These are phyloP conservation scores for Mikania micrantha DNA, from an alignment of 129 eudicot species.

Conservation along the genomic window DNA sequence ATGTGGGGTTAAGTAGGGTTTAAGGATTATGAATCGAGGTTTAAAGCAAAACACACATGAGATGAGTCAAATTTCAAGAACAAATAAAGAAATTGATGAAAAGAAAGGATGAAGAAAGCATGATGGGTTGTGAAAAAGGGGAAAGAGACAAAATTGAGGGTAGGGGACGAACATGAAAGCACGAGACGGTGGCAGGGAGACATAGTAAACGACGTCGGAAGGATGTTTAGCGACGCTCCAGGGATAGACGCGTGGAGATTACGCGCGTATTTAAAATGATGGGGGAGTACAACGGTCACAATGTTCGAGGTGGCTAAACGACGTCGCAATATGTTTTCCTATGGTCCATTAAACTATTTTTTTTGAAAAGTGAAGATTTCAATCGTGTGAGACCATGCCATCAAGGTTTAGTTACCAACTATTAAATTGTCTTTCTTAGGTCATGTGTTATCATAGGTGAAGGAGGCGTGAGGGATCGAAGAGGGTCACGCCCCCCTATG, in stretches of 20 bases:
- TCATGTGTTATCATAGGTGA: too few relatives aligned
- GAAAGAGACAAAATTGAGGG: constrained; percentile 30
- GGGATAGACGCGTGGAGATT: background rate
- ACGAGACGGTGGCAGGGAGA: constrained; percentile 28
- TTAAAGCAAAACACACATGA: too few relatives aligned
- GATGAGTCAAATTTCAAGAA: too few relatives aligned
- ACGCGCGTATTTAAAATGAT: constrained; percentile 28
- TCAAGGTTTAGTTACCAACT: too few relatives aligned
- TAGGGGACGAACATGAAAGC: constrained; percentile 36
- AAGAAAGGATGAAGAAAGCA: background rate
- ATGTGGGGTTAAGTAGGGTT: too few relatives aligned
- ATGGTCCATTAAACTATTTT: too few relatives aligned
- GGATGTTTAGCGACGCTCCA: constrained; percentile 8
- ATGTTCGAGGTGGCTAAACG: constrained; percentile 25
- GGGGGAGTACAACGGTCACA: constrained; percentile 40
- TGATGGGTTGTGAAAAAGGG: background rate
- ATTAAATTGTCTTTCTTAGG: too few relatives aligned
- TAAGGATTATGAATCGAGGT: too few relatives aligned
- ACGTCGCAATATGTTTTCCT: constrained; percentile 9
- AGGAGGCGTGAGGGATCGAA: too few relatives aligned
- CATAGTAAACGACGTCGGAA: constrained; percentile 2
- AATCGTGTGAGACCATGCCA: too few relatives aligned
- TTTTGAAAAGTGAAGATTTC: too few relatives aligned
- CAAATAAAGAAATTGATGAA: background rate
- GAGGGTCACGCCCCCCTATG: too few relatives aligned